Evolutionary conservation across 805 yeast genomes (phyloP).

Genomic region (Brettanomyces custersianus): DNA sequence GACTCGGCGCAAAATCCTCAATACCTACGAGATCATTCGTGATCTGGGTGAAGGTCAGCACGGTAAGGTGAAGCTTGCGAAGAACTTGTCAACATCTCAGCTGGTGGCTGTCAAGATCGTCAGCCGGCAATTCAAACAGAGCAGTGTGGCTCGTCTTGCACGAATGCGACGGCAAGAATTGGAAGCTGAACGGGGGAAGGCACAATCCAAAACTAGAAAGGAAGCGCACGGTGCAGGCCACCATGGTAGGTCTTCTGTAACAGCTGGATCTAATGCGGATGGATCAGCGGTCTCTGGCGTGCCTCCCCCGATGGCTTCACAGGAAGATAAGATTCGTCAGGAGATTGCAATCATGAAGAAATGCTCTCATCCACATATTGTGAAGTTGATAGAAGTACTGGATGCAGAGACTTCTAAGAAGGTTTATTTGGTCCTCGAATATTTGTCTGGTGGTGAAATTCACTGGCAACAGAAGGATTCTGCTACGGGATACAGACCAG

Average conservation of each 20-base stretch:
- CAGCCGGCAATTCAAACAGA: slow-evolving; percentile 56
- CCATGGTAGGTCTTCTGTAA: no score
- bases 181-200: no score
- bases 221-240: no score
- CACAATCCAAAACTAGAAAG: no score
- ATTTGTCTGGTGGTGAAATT: slow-evolving; percentile 83
- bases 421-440: slow-evolving; percentile 84
- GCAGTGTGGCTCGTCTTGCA: slow-evolving; percentile 34
- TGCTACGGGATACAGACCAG: slow-evolving; percentile 16
- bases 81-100: slow-evolving; percentile 52
- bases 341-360: slow-evolving; percentile 93
- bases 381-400: slow-evolving; percentile 72
- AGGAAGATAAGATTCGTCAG: slow-evolving; percentile 69
- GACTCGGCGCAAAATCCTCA: slow-evolving; percentile 68
- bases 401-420: slow-evolving; percentile 81
- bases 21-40: slow-evolving; percentile 78
- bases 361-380: slow-evolving; percentile 90
- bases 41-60: slow-evolving; percentile 97
- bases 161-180: no score
- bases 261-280: background rate
- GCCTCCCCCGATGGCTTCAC: slow-evolving; percentile 11
- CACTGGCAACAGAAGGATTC: slow-evolving; percentile 52
- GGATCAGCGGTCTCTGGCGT: background rate
- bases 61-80: slow-evolving; percentile 93
- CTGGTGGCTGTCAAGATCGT: slow-evolving; percentile 92